These are phyloP conservation scores for Mycosphaerella sp. DNA, from an alignment of 2,329 filamentous ascomycete genomes.

Conservation along the genomic window DNA sequence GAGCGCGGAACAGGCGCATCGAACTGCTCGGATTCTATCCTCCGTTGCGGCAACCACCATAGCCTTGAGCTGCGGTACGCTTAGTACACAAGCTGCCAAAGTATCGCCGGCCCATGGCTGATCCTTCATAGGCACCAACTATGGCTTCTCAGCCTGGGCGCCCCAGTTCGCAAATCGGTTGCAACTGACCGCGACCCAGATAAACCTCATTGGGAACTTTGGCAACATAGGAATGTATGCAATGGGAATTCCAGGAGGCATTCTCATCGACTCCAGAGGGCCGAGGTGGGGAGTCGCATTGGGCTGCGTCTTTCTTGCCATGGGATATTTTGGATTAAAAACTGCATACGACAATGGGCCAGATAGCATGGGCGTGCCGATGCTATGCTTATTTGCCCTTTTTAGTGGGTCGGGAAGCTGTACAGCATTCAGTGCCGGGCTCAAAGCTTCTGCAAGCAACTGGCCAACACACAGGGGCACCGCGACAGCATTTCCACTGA, in stretches of 20 bases:
- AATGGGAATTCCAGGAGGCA: conserved; percentile 78
- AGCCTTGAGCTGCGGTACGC: conserved; percentile 84
- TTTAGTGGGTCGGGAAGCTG: conserved; percentile 84
- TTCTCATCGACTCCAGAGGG: conserved; percentile 77
- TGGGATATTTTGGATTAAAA: conserved; percentile 83
- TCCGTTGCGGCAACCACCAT: conserved; percentile 80
- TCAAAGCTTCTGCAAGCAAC: conserved; percentile 82
- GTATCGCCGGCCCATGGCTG: conserved; percentile 46
- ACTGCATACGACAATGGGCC: conserved; percentile 66
- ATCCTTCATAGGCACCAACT: conserved; percentile 67
- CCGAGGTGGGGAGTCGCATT: conserved; percentile 71
- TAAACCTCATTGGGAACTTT: conserved; percentile 74
- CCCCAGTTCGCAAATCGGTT: conserved; percentile 88
- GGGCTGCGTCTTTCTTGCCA: conserved; percentile 64
- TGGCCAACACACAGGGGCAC: conserved; percentile 88
- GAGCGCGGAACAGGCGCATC: conserved; percentile 44
- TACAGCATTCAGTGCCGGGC: conserved; percentile 78
- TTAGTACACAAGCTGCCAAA: conserved; percentile 47
- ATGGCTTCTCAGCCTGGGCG: conserved; percentile 97
- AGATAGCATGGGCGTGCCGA: conserved; percentile 49
- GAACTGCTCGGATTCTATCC: conserved; percentile 67
- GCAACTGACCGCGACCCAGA: conserved; percentile 83
- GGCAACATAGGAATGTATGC: conserved; percentile 94
- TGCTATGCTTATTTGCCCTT: conserved; percentile 76
- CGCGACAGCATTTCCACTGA: conserved; percentile 86